Percentiles rank a stretch among this genome's conserved stretches.
These are phyloP conservation scores for Fragaria vesca DNA, from an alignment of 306 rosid genomes.

Conservation along the genomic window DNA sequence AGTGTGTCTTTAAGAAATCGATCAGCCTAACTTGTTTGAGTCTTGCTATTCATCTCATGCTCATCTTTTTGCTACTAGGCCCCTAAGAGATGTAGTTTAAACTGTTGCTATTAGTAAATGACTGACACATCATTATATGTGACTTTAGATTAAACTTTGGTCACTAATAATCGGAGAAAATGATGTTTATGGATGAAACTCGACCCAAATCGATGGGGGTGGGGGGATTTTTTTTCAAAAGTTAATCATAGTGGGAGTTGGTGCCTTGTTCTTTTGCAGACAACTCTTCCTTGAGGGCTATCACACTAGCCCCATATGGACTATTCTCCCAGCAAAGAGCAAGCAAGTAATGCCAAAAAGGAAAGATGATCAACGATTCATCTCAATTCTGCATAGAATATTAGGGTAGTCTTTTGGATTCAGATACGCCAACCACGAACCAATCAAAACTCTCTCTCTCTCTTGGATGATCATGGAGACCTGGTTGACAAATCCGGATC, in stretches of 20 bases:
- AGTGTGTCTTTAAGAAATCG: background rate
- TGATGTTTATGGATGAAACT: conserved; percentile 15
- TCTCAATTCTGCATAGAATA: conserved; percentile 4
- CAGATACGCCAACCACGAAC: too few relatives aligned
- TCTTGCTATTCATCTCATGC: background rate
- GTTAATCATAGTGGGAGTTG: conserved; percentile 62
- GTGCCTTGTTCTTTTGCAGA: conserved; percentile 36
- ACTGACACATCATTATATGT: background rate
- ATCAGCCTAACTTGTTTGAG: background rate
- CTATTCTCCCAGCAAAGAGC: conserved; percentile 38
- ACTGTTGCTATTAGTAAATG: background rate
- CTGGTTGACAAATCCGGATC: too few relatives aligned
- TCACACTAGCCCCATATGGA: conserved; percentile 22
- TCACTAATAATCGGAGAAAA: background rate
- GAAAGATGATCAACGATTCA: conserved; percentile 31
- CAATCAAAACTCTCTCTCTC: too few relatives aligned
- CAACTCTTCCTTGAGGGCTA: conserved; percentile 27
- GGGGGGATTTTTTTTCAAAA: conserved; percentile 36
- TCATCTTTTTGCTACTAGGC: background rate
- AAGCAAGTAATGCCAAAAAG: conserved; percentile 60
- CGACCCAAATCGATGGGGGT: conserved; percentile 9
- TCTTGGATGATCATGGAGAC: too few relatives aligned
- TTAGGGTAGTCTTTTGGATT: conserved; percentile 8
- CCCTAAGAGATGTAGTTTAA: background rate
- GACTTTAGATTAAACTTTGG: conserved; percentile 16